phyloP scores from a whole-genome alignment of 2,329 filamentous ascomycete genomes.

The Tolypocladium album region DNA sequence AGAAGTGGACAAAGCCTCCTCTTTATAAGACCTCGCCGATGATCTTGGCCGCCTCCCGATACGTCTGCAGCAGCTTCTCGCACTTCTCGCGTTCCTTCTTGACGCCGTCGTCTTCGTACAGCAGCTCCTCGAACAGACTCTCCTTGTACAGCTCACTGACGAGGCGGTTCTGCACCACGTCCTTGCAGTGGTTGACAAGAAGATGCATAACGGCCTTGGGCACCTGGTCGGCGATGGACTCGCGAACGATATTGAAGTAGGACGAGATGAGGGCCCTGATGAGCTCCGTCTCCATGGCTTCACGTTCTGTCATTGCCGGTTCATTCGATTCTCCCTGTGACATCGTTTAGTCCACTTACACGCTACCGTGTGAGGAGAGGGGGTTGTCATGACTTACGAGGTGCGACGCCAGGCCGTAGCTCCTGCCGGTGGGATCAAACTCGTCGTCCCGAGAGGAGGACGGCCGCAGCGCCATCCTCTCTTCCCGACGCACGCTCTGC shows the following conservation, averaged over 20 bases:
- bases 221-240: constrained; percentile 97
- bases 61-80: constrained; percentile 88
- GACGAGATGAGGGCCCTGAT: constrained; percentile 94
- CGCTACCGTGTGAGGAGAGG: background rate
- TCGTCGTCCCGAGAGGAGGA: constrained; percentile 30
- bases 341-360: constrained; percentile 6
- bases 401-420: constrained; percentile 35
- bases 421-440: constrained; percentile 29
- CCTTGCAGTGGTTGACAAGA: constrained; percentile 95
- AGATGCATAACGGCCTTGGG: constrained; percentile 99
- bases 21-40: constrained; percentile 83
- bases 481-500: constrained; percentile 69
- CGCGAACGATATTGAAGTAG: constrained; percentile 98
- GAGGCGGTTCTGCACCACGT: constrained; percentile 92
- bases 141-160: constrained; percentile 96
- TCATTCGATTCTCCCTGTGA: constrained; percentile 52
- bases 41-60: constrained; percentile 96
- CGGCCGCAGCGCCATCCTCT: constrained; percentile 43
- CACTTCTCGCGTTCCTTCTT: constrained; percentile 98
- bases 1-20: background rate
- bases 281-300: constrained; percentile 94
- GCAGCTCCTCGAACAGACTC: constrained; percentile 75
- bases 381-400: constrained; percentile 39
- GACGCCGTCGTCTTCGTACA: constrained; percentile 95
- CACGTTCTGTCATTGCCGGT: constrained; percentile 85